These are phyloP conservation scores for Neospermospora avenae DNA, from an alignment of 2,329 filamentous ascomycete species.

Conservation along the genomic window DNA sequence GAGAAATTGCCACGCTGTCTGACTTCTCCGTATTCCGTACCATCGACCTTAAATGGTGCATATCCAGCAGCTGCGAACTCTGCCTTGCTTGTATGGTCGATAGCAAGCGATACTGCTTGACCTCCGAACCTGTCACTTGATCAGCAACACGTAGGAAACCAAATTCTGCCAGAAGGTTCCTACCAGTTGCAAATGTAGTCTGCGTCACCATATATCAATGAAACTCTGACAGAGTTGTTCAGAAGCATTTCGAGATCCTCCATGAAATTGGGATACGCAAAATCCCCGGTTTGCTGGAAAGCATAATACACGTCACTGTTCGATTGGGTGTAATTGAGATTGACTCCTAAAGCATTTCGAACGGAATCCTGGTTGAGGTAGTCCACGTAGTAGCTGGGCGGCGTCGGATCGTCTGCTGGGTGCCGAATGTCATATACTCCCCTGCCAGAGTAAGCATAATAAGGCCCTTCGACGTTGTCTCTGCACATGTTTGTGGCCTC, in stretches of 20 bases:
- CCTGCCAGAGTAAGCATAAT: constrained; percentile 36
- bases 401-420: constrained; percentile 48
- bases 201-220: constrained; percentile 54
- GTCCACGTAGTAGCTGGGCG: constrained; percentile 47
- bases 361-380: constrained; percentile 17
- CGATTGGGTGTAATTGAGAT: constrained; percentile 37
- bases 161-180: not conserved
- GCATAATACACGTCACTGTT: constrained; percentile 42
- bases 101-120: constrained; percentile 52
- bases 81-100: constrained; percentile 42
- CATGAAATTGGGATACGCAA: constrained; percentile 57
- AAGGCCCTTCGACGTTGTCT: constrained; percentile 49
- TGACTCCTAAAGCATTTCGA: constrained; percentile 15
- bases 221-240: constrained; percentile 48
- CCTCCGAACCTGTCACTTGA: constrained; percentile 45
- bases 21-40: constrained; percentile 52
- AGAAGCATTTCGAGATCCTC: constrained; percentile 44
- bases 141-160: not conserved
- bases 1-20: constrained; percentile 54
- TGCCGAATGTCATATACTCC: constrained; percentile 52
- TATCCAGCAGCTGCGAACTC: constrained; percentile 55
- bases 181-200: constrained; percentile 30
- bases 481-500: constrained; percentile 53
- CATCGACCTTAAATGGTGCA: constrained; percentile 52
- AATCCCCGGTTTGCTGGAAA: constrained; percentile 52